Percentiles rank a stretch among this genome's conserved stretches.
phyloP scores from a whole-genome alignment of 2,329 filamentous ascomycete genomes.

The Aspergillus phoenicis region DNA sequence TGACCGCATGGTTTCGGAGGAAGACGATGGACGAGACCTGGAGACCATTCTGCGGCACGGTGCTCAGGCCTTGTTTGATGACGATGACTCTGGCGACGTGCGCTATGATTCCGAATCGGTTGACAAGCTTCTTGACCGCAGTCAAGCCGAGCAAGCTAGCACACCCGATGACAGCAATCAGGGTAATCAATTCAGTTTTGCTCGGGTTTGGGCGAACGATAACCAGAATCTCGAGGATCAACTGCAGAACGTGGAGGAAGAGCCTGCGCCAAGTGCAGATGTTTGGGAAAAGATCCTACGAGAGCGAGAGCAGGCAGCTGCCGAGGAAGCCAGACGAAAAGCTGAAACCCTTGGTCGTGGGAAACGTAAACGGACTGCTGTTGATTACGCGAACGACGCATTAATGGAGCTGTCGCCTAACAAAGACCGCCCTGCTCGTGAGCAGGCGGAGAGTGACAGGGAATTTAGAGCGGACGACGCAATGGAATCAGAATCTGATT shows the following conservation, averaged over 20 bases:
- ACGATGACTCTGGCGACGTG: slow-evolving; percentile 70
- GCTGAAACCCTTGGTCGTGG: slow-evolving; percentile 82
- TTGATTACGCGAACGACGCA: slow-evolving; percentile 32
- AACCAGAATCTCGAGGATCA: slow-evolving; percentile 67
- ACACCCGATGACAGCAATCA: slow-evolving; percentile 65
- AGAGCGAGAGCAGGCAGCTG: slow-evolving; percentile 76
- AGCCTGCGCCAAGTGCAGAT: slow-evolving; percentile 61
- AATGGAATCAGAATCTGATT: slow-evolving; percentile 31
- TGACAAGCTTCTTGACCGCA: slow-evolving; percentile 88
- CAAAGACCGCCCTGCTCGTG: slow-evolving; percentile 24
- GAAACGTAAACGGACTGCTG: slow-evolving; percentile 68
- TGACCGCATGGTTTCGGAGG: slow-evolving; percentile 84
- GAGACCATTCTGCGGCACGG: slow-evolving; percentile 88
- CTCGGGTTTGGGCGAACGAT: slow-evolving; percentile 89
- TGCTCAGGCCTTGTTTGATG: slow-evolving; percentile 81
- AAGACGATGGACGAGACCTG: slow-evolving; percentile 75
- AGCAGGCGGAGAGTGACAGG: slow-evolving; percentile 30
- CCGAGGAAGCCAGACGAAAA: slow-evolving; percentile 68
- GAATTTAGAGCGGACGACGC: slow-evolving; percentile 36
- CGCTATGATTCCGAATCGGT: slow-evolving; percentile 79
- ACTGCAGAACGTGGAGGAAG: slow-evolving; percentile 55
- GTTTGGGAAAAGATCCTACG: slow-evolving; percentile 91
- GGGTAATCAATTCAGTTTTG: slow-evolving; percentile 84
- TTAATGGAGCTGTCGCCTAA: slow-evolving; percentile 22
- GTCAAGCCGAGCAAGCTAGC: slow-evolving; percentile 72